Evolutionary conservation across 768 basidiomycete species (phyloP), one percentile per base, ranked within the genome.

Genomic region (Agaricus sinodeliciosus): DNA sequence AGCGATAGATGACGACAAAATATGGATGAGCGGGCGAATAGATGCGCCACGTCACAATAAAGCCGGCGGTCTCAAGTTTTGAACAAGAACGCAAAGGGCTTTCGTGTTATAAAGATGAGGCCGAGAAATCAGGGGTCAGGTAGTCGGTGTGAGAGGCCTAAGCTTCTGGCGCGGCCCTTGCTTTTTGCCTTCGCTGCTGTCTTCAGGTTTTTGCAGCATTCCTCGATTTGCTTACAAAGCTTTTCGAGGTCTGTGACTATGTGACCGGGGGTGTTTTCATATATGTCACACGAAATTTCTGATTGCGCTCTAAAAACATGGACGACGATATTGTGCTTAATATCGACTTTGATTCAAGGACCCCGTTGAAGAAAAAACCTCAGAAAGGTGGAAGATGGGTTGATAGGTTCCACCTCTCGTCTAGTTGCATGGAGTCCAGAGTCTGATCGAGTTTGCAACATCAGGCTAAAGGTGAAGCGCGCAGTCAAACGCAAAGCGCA

Each of bases 291-390:
- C 34, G 36, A 46, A 46, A 16, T 40, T 50, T 19, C 16, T n/a
- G 9, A 31, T 15, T 12, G 9, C 12, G 25, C 28, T 26, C 43
- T 5, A 12, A 31, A 27, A 28, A 43, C 51, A 85, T 85, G 84
- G 85, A 88, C 69, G 84, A 87, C 66, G 85, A 73, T 46, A 75
- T 92, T 45, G 77, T 91, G 34, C 76, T 92, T 55, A 90, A 92
- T 64, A 74, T 92, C 55, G 78, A 77, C 19, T 63, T 68, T 1
- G 74, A 79, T 48, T 60, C 68, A 45, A 51, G 61, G 12, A 52
- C 55, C 19, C 5, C 60, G 34, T 58, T 68, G 16, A 70, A 56
- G 18, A 70, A 70, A 49, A 40, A 54, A 3, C 45, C 42, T 0
- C 78, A 76, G 55, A 86, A 83, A 61, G 81, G 81, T 19, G 84